These are phyloP conservation scores for Climacium dendroides DNA, from an alignment of 225 moss, liverwort and hornwort genomes.

Conservation along the genomic window DNA sequence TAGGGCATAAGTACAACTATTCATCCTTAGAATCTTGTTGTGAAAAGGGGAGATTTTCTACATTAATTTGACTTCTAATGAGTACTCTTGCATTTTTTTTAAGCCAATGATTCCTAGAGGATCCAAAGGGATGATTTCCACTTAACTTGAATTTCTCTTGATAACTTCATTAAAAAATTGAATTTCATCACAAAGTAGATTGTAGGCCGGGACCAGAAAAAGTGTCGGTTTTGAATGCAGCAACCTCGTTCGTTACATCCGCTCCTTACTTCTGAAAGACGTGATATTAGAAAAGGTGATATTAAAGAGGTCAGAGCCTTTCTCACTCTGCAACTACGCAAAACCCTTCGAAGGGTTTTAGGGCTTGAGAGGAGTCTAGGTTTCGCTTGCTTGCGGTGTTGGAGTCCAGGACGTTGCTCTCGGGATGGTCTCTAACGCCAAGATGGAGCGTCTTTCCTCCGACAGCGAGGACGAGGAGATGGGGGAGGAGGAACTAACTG, in stretches of 20 bases:
- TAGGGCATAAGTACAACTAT: no score
- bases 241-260: neutral
- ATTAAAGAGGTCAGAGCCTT: neutral
- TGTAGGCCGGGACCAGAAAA: neutral
- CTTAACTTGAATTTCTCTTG: neutral
- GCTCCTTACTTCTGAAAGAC: neutral
- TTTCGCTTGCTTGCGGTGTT: neutral
- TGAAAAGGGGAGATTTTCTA: no score
- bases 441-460: neutral
- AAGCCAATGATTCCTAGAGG: no score
- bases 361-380: neutral
- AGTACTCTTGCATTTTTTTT: no score
- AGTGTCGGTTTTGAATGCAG: neutral
- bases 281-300: neutral
- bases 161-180: neutral
- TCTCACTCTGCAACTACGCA: neutral
- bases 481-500: slow-evolving; percentile 68
- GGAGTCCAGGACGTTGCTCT: neutral
- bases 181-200: neutral
- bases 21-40: no score
- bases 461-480: slow-evolving; percentile 37
- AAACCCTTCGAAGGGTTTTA: neutral
- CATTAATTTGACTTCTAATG: no score
- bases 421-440: neutral
- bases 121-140: no score